These are phyloP conservation scores for Gaeumannomyces sp. DNA, from an alignment of 2,329 filamentous ascomycete species.

Conservation along the genomic window DNA sequence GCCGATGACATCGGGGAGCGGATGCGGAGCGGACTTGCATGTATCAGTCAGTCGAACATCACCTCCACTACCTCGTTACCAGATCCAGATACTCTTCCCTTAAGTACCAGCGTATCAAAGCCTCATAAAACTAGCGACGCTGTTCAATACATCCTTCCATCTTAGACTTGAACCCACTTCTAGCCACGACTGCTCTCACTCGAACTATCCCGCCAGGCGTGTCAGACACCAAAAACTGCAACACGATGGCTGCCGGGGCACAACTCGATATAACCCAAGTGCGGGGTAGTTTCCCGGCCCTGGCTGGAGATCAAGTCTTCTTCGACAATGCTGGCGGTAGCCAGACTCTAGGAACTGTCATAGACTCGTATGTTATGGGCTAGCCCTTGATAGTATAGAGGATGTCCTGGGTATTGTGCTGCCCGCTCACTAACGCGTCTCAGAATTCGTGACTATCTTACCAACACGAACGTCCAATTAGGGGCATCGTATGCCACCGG, in stretches of 20 bases:
- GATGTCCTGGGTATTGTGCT: neutral
- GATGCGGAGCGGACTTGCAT: neutral
- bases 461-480: conserved; percentile 66
- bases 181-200: neutral
- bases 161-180: neutral
- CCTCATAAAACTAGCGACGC: neutral
- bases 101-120: neutral
- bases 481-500: conserved; percentile 63
- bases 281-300: conserved; percentile 60
- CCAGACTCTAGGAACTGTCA: conserved; percentile 61
- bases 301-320: conserved; percentile 58
- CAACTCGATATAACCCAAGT: conserved; percentile 47
- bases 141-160: neutral
- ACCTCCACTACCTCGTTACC: neutral
- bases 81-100: neutral
- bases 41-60: neutral
- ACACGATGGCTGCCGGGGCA: neutral
- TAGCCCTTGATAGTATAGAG: neutral
- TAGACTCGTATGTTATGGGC: conserved; percentile 48
- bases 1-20: neutral
- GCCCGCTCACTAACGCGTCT: conserved; percentile 2
- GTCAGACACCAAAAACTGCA: neutral
- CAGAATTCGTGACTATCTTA: conserved; percentile 61
- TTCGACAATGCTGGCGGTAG: conserved; percentile 76
- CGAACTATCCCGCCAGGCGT: neutral